Evolutionary conservation across 148 eudicot genomes (phyloP).

Genomic region (Rheum nobile): DNA sequence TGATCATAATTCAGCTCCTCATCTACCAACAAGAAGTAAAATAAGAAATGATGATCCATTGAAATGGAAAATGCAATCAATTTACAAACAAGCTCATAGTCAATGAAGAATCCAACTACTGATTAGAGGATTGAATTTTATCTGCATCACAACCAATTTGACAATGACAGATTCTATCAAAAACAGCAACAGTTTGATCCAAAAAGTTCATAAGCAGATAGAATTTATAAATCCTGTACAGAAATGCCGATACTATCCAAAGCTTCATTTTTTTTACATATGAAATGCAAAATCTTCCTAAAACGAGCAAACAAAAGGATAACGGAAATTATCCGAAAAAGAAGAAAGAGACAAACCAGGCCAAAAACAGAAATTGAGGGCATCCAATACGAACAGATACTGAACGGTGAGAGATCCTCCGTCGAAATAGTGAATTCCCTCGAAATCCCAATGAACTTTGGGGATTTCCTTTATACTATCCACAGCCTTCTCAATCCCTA

Average conservation of each 20-base stretch:
- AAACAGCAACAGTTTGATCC: not conserved
- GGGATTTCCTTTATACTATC: conserved; percentile 48
- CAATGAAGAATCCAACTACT: not conserved
- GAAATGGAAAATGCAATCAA: not conserved
- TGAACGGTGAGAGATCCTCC: conserved; percentile 48
- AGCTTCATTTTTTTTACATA: not conserved
- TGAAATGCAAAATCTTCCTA: not conserved
- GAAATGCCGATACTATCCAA: not conserved
- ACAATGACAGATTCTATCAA: not conserved
- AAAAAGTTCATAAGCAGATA: no score
- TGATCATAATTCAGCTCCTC: conserved; percentile 67
- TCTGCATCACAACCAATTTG: not conserved
- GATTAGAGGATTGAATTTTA: not conserved
- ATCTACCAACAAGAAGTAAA: conserved; percentile 25
- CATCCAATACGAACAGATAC: conserved; percentile 61
- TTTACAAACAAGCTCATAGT: not conserved
- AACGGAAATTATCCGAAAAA: not conserved
- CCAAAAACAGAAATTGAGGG: conserved; percentile 75
- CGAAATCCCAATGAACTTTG: conserved; percentile 76
- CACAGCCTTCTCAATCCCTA: conserved; percentile 70
- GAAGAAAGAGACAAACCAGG: conserved; percentile 24
- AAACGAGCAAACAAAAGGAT: not conserved
- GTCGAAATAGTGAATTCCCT: conserved; percentile 85
- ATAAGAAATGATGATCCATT: not conserved
- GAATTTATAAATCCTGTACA: no score